Conservation (phyloP, 495 filamentous ascomycete genomes). For the Aspergillus leporis region DNA sequence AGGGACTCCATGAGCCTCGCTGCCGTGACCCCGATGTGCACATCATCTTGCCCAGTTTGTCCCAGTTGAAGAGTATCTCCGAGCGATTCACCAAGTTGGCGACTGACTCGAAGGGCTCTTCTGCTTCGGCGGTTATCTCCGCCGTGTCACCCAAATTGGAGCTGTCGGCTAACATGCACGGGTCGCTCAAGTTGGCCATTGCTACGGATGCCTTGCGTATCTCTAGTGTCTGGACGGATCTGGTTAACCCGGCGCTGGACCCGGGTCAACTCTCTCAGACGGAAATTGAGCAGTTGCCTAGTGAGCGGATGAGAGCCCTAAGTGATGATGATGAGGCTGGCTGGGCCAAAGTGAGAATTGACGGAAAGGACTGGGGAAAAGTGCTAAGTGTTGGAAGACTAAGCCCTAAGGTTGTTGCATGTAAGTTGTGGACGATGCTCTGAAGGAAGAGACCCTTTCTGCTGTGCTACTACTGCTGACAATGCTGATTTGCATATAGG, state of each 20-base stretch:
- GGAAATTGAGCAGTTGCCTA: slow-evolving; percentile 70
- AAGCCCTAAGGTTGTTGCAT: slow-evolving; percentile 89
- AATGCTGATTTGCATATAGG: slow-evolving; percentile 30
- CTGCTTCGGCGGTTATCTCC: slow-evolving; percentile 18
- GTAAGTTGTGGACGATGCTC: slow-evolving; percentile 39
- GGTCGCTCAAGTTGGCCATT: slow-evolving; percentile 73
- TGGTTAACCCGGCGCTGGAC: slow-evolving; percentile 84
- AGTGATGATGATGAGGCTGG: slow-evolving; percentile 57
- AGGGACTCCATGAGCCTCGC: slow-evolving; percentile 83
- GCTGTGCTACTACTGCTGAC: slow-evolving; percentile 4
- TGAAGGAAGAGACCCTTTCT: neutral
- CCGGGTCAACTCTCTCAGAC: slow-evolving; percentile 64
- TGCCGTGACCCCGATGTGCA: slow-evolving; percentile 92
- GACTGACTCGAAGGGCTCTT: slow-evolving; percentile 28
- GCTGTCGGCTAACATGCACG: slow-evolving; percentile 86
- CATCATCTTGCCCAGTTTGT: slow-evolving; percentile 79
- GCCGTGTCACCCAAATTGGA: slow-evolving; percentile 63
- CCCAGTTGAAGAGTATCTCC: slow-evolving; percentile 84
- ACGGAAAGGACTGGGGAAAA: slow-evolving; percentile 87
- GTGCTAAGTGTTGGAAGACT: slow-evolving; percentile 87
- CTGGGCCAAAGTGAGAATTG: slow-evolving; percentile 85
- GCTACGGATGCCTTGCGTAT: slow-evolving; percentile 79
- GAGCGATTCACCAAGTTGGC: slow-evolving; percentile 91
- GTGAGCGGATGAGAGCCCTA: slow-evolving; percentile 62
- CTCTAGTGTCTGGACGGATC: slow-evolving; percentile 74